Base-by-base conservation (phyloP, 257 asterid genomes). In the Haberlea rhodopensis region DNA sequence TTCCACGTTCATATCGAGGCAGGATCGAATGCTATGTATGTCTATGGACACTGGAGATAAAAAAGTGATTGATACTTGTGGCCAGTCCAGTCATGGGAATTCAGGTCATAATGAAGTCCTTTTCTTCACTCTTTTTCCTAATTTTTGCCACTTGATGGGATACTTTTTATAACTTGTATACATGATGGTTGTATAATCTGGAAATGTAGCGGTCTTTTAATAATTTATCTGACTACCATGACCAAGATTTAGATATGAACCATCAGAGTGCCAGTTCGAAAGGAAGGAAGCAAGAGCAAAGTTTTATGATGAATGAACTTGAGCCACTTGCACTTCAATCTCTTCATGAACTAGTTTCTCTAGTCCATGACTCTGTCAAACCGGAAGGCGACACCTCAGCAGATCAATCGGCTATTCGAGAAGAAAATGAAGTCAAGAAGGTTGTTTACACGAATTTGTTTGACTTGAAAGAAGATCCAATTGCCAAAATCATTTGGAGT, bases 401-500 rank as follows among this genome's bases (percentile, higher is more conserved):
- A 1, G 66, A 76, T 61, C 69, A 78, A 65, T 27, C 80, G 31
- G 77, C 53, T 52, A 62, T 63, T 63, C 73, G 65, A 49, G 82
- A 72, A 74, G 78, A 72, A 55, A 70, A 69, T 68, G 77, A 70
- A 57, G 63, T 58, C 25, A 66, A 70, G 72, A 73, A 73, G 73
- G 24, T 53, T 27, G 34, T 40, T 48, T 71, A 71, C 65, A 70
- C 63, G 15, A 67, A 69, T 62, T 67, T 80, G 16, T 76, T 73
- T 67, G 77, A 78, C 82, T 72, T 84, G 81, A 76, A 69, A 56
- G 94, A 84, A 58, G 95, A 94, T 82, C 87, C 85, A 57, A 69
- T 90, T 71, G 92, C 97, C 68, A 74, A 72, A 68, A 65, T 81
- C 52, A 58, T 94, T 82, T 83, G 95, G 95, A 84, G 73, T 60